phyloP scores from a whole-genome alignment of 1,284 basidiomycete species.

The Microbotryum lychnidis-dioicae region DNA sequence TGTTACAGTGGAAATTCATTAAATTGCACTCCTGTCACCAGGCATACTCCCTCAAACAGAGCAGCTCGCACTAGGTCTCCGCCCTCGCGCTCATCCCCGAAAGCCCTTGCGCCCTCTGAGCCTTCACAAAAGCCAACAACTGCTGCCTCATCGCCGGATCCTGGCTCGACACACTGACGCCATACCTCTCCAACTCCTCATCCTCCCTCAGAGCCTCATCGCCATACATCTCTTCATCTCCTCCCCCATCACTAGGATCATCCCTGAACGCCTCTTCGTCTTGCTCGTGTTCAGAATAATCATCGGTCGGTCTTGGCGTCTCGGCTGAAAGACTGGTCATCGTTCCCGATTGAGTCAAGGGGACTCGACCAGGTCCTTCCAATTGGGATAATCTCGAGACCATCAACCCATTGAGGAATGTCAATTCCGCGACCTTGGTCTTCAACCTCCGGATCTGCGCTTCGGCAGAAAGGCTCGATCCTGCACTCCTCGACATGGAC shows the following conservation, averaged over 20 bases:
- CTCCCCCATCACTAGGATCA: background rate
- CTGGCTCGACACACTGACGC: too few species aligned
- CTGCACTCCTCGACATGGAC: background rate
- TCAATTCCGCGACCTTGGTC: conserved; percentile 34
- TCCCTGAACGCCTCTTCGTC: conserved; percentile 4
- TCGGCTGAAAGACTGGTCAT: conserved; percentile 26
- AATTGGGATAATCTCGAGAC: conserved; percentile 30
- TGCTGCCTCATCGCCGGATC: too few species aligned
- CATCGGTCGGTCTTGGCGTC: conserved; percentile 22
- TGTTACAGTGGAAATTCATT: too few species aligned
- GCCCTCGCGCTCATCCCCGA: too few species aligned
- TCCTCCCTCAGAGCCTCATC: too few species aligned
- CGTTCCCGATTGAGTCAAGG: conserved; percentile 4
- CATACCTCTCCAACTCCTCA: too few species aligned
- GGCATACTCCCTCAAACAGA: too few species aligned
- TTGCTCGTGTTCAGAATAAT: conserved; percentile 14
- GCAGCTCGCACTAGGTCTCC: too few species aligned
- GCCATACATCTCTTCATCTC: too few species aligned
- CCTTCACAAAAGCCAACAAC: too few species aligned
- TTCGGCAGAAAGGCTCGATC: conserved; percentile 5
- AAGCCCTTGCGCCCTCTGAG: too few species aligned
- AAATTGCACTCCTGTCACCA: too few species aligned
- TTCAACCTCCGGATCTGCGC: conserved; percentile 29
- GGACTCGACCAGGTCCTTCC: conserved; percentile 24
- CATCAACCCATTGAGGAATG: conserved; percentile 36